Base-by-base conservation (phyloP, 805 yeast genomes). In the Candida andamanensis region DNA sequence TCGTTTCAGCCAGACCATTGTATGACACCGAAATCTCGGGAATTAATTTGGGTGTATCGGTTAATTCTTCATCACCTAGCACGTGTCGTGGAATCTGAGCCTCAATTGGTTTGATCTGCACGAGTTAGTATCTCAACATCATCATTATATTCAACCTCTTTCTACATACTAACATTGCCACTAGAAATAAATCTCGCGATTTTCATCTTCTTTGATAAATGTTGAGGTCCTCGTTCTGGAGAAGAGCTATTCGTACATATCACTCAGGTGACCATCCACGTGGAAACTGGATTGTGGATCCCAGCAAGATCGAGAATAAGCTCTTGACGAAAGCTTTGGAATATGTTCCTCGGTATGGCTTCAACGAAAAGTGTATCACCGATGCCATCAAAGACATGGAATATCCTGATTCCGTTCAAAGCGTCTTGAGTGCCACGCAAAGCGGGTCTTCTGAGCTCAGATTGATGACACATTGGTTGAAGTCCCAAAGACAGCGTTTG, bases 341-440 rank as follows among this genome's bases (percentile, higher is more conserved):
- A 15, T 50, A 49, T 32, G 72, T 79, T 17, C 82, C 83, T 5
- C 43, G 49, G 24, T 54, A 48, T 30, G 85, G 85, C 4, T 78
- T 79, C 53, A 48, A 59, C 15, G 54, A 60, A 14, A 52, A 48
- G 29, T 69, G 81, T 20, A 58, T 80, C 4, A 57, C 67, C 3
- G 56, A 62, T 24, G 76, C 79, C 12, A 63, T 73, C 11, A 60
- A 78, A 25, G 59, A 44, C 2, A 52, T 64, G 41, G 69, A 72
- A 5, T 70, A 71, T 45, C 61, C 73, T 29, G 85, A 80, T 58
- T 73, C 49, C 37, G 67, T 71, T 9, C 60, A 54, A 26, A 59
- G 67, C 3, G 52, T 65, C 1, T 59, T 73, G 24, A 51, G 64
- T 3, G 52, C 63, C 18, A 47, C 53, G 4, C 41, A 50, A 24